Evolutionary conservation across 306 rosid genomes (phyloP).

Genomic region (Lathyrus aphaca): DNA sequence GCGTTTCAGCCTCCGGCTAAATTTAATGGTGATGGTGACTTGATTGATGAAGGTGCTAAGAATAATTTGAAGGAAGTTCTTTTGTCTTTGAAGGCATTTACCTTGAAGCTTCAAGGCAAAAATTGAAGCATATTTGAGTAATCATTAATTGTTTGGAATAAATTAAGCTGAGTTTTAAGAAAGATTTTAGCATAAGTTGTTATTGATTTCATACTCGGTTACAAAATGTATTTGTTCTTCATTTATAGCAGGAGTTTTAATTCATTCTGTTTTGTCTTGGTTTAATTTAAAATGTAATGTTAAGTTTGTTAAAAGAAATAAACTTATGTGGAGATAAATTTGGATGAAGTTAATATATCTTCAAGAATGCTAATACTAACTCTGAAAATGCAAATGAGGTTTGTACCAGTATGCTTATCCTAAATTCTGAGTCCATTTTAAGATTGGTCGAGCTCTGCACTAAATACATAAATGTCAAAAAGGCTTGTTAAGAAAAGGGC

Average conservation of each 20-base stretch:
- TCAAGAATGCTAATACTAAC: too few species aligned
- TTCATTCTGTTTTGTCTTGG: neutral
- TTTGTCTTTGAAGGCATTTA: conserved; percentile 56
- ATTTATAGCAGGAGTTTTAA: neutral
- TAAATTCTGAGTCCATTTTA: too few species aligned
- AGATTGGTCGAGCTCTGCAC: too few species aligned
- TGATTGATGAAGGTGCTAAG: conserved; percentile 60
- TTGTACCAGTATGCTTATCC: too few species aligned
- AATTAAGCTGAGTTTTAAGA: conserved; percentile 27
- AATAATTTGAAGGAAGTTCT: conserved; percentile 56
- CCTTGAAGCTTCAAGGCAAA: conserved; percentile 52
- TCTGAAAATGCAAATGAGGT: too few species aligned
- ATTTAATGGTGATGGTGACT: conserved; percentile 68
- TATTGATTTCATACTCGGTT: neutral
- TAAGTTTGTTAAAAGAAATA: too few species aligned
- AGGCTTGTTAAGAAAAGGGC: too few species aligned
- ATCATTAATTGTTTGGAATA: neutral
- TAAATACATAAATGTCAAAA: too few species aligned
- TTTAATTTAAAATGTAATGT: too few species aligned
- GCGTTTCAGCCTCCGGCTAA: conserved; percentile 73
- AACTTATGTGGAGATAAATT: too few species aligned
- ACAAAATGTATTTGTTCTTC: conserved; percentile 6
- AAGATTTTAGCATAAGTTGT: neutral
- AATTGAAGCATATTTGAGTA: neutral
- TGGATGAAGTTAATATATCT: too few species aligned